Percentiles rank a stretch among this genome's conserved stretches.
Conservation (phyloP, 208 protist genomes). For the Leishmania arabica region DNA sequence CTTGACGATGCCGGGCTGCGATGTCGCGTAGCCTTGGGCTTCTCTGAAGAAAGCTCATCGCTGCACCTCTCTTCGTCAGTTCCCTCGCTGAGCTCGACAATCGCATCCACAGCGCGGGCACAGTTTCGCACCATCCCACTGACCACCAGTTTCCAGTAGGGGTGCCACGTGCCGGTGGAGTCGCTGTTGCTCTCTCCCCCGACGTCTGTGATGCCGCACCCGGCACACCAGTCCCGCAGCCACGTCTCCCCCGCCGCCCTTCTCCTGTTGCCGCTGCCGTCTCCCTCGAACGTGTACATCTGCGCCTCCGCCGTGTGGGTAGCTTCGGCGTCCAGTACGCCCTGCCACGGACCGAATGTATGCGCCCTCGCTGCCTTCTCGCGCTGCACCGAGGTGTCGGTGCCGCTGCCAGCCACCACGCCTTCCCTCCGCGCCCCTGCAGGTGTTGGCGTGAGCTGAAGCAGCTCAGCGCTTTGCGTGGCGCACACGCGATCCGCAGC, state of each 20-base stretch:
- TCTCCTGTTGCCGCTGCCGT: neutral
- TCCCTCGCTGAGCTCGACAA: conserved; percentile 10
- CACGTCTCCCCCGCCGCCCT: neutral
- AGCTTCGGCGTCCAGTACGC: conserved; percentile 13
- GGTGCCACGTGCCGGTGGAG: conserved; percentile 5
- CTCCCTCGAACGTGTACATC: neutral
- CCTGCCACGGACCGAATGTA: conserved; percentile 25
- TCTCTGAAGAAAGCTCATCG: neutral
- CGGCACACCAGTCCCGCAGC: conserved; percentile 1
- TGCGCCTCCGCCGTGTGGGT: neutral
- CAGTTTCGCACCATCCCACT: conserved; percentile 13
- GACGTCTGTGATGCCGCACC: neutral
- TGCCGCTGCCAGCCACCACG: neutral
- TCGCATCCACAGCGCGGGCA: conserved; percentile 12
- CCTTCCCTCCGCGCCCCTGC: neutral
- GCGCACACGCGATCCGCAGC: conserved; percentile 40
- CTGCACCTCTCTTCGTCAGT: neutral
- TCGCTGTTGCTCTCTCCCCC: neutral
- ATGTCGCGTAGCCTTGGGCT: neutral
- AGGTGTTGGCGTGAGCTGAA: conserved; percentile 3
- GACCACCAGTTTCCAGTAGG: conserved; percentile 27
- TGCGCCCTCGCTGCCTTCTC: neutral
- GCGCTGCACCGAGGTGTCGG: neutral
- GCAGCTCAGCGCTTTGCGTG: conserved; percentile 17
- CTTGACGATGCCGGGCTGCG: neutral